Base-by-base conservation (phyloP, 73 alveolate species). In the Paramecium bursaria region DNA sequence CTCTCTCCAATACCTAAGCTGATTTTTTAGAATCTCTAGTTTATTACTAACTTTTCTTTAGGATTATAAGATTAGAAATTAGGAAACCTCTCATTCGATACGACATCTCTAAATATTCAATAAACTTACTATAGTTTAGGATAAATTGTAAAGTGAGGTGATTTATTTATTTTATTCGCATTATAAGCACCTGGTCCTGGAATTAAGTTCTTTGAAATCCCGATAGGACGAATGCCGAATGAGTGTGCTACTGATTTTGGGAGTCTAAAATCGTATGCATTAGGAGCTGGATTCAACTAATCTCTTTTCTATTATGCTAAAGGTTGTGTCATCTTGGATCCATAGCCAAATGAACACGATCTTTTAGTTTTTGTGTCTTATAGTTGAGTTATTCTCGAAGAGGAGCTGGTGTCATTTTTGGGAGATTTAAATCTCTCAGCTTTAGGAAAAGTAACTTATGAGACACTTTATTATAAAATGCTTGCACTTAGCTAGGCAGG, bases 211-310 rank as follows among this genome's bases (percentile, higher is more conserved):
- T 21, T 26, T 39, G 6, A 6, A 15, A 35, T 39, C 11, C 44
- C 2, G 17, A 3, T 11, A 3, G 44, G 22, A 21, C 14, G 33
- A 42, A 21, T 67, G 4, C 82, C 82, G 9, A 67, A 67, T 3
- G 60, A 10, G 27, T 25, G 44, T 33, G 82, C 26, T 15, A 39
- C 19, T 67, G 15, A 11, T 21, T 15, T 29, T 57, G 35, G 25
- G 0, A 3, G 14, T 2, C 10, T 67, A n/a, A 42, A 10, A 39
- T 39, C 48, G 44, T 67, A 67, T 4, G 33, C 53, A 1, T 57
- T 57, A 67, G 82, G 82, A 0, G 60, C 82, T 15, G 82, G 82
- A 67, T 67, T 67, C 44, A 67, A 39, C 44, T 67, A 39, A 67
- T 67, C 82, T 27, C 55, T 33, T 42, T n/a, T 67, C 19, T 67